A percentile compares a stretch with the other conserved stretches of the same genome.
phyloP scores from a whole-genome alignment of 2,329 filamentous ascomycete genomes.

The Microcera coccophila region DNA sequence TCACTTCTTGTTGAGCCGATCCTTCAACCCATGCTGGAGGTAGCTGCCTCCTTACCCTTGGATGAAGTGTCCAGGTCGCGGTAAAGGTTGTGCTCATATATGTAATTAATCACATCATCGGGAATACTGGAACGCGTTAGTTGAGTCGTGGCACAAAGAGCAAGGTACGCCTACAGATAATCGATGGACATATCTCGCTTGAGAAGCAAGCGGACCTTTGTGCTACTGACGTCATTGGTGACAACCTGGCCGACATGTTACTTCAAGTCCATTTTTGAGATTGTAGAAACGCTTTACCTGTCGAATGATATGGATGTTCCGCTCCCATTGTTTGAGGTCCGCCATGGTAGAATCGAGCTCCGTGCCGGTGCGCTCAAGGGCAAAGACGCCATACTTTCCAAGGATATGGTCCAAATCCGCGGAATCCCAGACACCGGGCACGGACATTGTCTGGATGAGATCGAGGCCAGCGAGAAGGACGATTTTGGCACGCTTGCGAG shows the following conservation, averaged over 20 bases:
- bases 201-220: constrained; percentile 76
- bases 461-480: constrained; percentile 78
- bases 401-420: constrained; percentile 86
- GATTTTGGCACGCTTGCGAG: constrained; percentile 65
- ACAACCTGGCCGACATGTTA: constrained; percentile 53
- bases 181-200: constrained; percentile 78
- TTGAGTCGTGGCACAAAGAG: too few species aligned
- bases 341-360: constrained; percentile 84
- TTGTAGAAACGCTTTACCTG: constrained; percentile 23
- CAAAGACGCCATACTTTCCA: constrained; percentile 76
- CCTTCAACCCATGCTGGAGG: constrained; percentile 15
- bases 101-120: constrained; percentile 70
- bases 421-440: constrained; percentile 73
- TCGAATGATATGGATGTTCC: constrained; percentile 83
- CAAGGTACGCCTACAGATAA: constrained; percentile 46
- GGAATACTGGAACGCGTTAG: constrained; percentile 44
- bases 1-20: constrained; percentile 30
- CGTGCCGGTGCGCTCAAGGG: constrained; percentile 83
- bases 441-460: constrained; percentile 69
- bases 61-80: constrained; percentile 41
- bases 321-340: constrained; percentile 75
- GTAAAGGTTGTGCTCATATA: constrained; percentile 64
- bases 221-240: constrained; percentile 81
- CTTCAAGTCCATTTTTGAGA: too few species aligned
- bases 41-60: constrained; percentile 24